Base-by-base conservation (phyloP, 768 basidiomycete species). In the Fibroporia radiculosa region DNA sequence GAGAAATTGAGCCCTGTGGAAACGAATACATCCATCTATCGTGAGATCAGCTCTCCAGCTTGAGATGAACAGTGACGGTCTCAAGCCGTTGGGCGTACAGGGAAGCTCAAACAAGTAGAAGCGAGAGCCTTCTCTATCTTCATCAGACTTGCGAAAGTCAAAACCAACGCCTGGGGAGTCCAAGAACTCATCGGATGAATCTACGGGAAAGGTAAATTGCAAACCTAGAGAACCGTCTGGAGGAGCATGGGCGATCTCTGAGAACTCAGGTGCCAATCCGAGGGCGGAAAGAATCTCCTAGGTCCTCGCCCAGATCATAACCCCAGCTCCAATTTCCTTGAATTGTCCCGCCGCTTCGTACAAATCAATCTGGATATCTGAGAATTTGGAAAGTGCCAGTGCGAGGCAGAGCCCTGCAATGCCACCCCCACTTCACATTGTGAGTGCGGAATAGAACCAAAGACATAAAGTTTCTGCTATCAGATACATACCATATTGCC, bases 1-100 rank as follows among this genome's bases (percentile, higher is more conserved):
- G 4, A 75, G 65, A 47, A 76, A 74, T 32, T 68, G 65, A 5
- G 73, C 72, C 12, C 74, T 63, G 52, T 76, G 73, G 46, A 73
- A 73, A 1, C 70, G 66, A 29, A 71, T 70, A 32, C 54, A 57
- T 1, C 55, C 54, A 43, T 57, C 59, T 62, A 34, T 24, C 10
- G n/a, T n/a, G n/a, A n/a, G n/a, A n/a, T 14, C 22, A 28, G 32
- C 28, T n/a, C n/a, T n/a, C n/a, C n/a, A n/a, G n/a, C n/a, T n/a
- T 13, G 48, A 27, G 7, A 3, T 35, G 37, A 6, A 19, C 3
- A 31, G 14, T 11, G 12, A 6, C 10, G 3, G 20, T n/a, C n/a
- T n/a, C n/a, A n/a, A n/a, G n/a, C n/a, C n/a, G n/a, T n/a, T n/a
- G n/a, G n/a, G 48, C 60, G 12, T 51, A 68, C 72, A 71, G 19